Evolutionary conservation across 1,284 basidiomycete genomes (phyloP).

Genomic region (Neotropicomus parvogracilis): DNA sequence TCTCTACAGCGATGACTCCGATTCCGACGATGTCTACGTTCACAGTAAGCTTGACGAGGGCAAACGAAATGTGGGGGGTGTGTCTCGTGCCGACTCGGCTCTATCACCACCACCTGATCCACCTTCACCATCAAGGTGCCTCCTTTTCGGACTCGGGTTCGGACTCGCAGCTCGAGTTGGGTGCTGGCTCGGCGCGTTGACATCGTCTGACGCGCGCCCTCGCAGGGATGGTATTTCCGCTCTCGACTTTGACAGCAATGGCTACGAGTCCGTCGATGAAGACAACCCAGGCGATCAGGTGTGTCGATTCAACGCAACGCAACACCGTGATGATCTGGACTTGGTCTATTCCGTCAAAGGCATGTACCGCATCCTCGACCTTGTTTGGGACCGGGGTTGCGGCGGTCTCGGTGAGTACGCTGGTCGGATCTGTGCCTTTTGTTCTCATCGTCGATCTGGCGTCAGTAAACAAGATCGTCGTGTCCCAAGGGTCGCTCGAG

Average conservation of each 20-base stretch:
- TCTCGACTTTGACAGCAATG: slow-evolving; percentile 1
- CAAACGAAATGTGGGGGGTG: too few species aligned
- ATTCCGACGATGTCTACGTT: too few species aligned
- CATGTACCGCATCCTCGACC: slow-evolving; percentile 50
- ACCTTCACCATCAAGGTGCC: too few species aligned
- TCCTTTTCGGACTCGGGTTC: too few species aligned
- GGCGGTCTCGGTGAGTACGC: slow-evolving; percentile 46
- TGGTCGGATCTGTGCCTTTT: too few species aligned
- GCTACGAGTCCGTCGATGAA: slow-evolving; percentile 17
- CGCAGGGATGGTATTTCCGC: background rate
- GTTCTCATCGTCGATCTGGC: background rate
- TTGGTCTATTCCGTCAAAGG: slow-evolving; percentile 35
- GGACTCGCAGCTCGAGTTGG: too few species aligned
- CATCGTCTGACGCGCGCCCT: background rate
- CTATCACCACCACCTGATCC: too few species aligned
- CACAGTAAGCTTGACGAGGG: too few species aligned
- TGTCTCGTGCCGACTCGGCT: too few species aligned
- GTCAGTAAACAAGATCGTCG: slow-evolving; percentile 57
- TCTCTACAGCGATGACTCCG: too few species aligned
- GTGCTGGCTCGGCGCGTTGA: too few species aligned
- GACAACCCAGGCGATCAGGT: slow-evolving; percentile 15
- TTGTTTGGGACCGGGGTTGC: slow-evolving; percentile 48
- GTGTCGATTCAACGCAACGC: background rate
- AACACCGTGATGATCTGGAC: slow-evolving; percentile 19
- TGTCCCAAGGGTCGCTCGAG: slow-evolving; percentile 45